Evolutionary conservation across 495 filamentous ascomycete genomes (phyloP), one percentile per base, ranked within the genome.

Genomic region (Chaetomium cochliodes): DNA sequence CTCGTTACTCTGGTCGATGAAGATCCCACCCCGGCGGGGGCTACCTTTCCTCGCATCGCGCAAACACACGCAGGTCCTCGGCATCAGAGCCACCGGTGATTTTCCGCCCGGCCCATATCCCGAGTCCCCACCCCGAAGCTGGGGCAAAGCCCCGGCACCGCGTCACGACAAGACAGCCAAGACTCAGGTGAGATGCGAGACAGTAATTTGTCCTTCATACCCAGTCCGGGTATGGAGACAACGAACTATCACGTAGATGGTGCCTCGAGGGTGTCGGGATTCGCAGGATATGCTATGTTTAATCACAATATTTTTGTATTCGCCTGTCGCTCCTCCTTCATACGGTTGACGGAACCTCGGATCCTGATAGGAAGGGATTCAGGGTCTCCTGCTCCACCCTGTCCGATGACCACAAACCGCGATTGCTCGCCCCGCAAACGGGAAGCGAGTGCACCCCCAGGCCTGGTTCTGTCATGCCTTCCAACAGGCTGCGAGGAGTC

Each of bases 301-400:
- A 33, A 3, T 7, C 30, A 33, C 7, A 7, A 3, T 33, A 7
- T 33, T 37, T 37, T 37, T 37, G 5, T 37, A 2, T 30, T 30
- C 28, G 3, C 33, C 33, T 37, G 6, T 37, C 6, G 33, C 33
- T 37, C 33, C 33, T 37, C 33, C 33, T 37, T 1, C 33, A 8
- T n/a, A n/a, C 33, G 1, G 33, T 37, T 37, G 33, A 37, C 5
- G 33, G 33, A 5, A 37, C 33, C 33, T 37, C 33, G 33, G 33
- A 37, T 11, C 33, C 33, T 37, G 33, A 44, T 2, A 15, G 41
- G 41, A 44, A 44, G 41, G 41, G 41, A 44, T 50, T 50, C 18
- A 37, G 33, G 33, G 33, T 30, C 28, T 54, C 23, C 13, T 56
- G 33, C 54, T 41, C 54, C 54, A 56, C 54, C 54, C 41, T 39